Conservation (phyloP, 495 filamentous ascomycete species). For the Penicillium manginii region DNA sequence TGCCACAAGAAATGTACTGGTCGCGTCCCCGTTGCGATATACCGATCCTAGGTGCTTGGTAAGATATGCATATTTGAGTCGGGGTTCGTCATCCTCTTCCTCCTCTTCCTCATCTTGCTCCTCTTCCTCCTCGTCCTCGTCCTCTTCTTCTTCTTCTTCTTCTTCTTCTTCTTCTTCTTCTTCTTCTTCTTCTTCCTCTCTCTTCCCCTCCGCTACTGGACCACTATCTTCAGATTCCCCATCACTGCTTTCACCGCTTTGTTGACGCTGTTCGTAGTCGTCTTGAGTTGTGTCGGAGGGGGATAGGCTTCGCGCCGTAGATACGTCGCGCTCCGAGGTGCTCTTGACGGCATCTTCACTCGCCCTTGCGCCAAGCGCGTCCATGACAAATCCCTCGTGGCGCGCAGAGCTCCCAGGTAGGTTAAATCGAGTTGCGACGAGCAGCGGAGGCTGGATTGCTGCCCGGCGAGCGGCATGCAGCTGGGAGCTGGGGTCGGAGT, state of each 20-base stretch:
- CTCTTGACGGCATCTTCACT: slow-evolving; percentile 27
- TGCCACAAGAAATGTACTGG: slow-evolving; percentile 83
- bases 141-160: slow-evolving; percentile 26
- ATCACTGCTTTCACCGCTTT: slow-evolving; percentile 20
- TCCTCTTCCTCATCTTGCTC: slow-evolving; percentile 67
- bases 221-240: slow-evolving; percentile 21
- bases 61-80: slow-evolving; percentile 85
- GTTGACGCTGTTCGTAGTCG: slow-evolving; percentile 23
- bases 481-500: slow-evolving; percentile 31
- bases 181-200: slow-evolving; percentile 47
- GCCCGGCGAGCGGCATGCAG: slow-evolving; percentile 9
- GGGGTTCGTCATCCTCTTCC: slow-evolving; percentile 94
- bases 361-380: slow-evolving; percentile 48
- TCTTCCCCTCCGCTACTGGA: slow-evolving; percentile 31
- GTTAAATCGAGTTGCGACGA: slow-evolving; percentile 29
- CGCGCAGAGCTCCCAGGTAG: slow-evolving; percentile 30
- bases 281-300: slow-evolving; percentile 24
- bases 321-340: slow-evolving; percentile 21
- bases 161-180: slow-evolving; percentile 82
- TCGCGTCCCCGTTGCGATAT: slow-evolving; percentile 93
- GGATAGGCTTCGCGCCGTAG: slow-evolving; percentile 27
- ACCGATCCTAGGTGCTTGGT: slow-evolving; percentile 78
- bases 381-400: slow-evolving; percentile 45
- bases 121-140: slow-evolving; percentile 37
- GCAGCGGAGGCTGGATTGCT: slow-evolving; percentile 16